These are phyloP conservation scores for Paralagenidium karlingii DNA, from an alignment of 352 stramenopile species.

Conservation along the genomic window DNA sequence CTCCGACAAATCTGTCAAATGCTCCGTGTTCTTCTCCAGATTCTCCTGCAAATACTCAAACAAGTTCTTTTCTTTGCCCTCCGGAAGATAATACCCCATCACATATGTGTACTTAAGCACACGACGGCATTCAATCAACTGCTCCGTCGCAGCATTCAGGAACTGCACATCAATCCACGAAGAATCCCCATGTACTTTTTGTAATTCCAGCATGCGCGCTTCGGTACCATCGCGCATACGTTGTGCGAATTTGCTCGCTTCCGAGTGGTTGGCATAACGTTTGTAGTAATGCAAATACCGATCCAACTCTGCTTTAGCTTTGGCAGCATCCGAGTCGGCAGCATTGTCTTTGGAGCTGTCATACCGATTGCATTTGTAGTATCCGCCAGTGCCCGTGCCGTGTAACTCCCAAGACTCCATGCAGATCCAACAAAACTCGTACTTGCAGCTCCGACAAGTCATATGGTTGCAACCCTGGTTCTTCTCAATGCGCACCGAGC, in stretches of 20 bases:
- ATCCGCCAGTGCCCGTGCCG: conserved; percentile 92
- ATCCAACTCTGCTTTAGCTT: conserved; percentile 94
- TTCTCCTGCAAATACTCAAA: conserved; percentile 93
- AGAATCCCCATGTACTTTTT: conserved; percentile 82
- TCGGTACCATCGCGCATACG: conserved; percentile 94
- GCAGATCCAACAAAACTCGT: conserved; percentile 99
- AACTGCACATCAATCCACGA: conserved; percentile 99
- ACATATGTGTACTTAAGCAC: conserved; percentile 98
- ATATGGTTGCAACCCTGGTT: conserved; percentile 99
- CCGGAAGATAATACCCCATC: conserved; percentile 90
- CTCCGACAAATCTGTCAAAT: conserved; percentile 84
- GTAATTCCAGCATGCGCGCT: conserved; percentile 91
- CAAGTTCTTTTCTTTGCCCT: conserved; percentile 85
- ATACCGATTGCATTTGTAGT: conserved; percentile 99
- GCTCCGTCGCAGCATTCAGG: conserved; percentile 91
- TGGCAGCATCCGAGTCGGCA: conserved; percentile 76
- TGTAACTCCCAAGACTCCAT: conserved; percentile 95
- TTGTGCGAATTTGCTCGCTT: conserved; percentile 94
- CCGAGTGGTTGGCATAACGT: conserved; percentile 93
- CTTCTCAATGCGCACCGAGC: conserved; percentile 98
- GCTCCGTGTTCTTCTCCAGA: conserved; percentile 90
- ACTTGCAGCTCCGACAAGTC: conserved; percentile 86
- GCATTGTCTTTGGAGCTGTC: conserved; percentile 35
- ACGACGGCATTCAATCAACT: conserved; percentile 95
- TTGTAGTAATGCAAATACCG: conserved; percentile 99